Conservation (phyloP, 2,329 filamentous ascomycete species). For the Sporothrix brunneoviolacea region DNA sequence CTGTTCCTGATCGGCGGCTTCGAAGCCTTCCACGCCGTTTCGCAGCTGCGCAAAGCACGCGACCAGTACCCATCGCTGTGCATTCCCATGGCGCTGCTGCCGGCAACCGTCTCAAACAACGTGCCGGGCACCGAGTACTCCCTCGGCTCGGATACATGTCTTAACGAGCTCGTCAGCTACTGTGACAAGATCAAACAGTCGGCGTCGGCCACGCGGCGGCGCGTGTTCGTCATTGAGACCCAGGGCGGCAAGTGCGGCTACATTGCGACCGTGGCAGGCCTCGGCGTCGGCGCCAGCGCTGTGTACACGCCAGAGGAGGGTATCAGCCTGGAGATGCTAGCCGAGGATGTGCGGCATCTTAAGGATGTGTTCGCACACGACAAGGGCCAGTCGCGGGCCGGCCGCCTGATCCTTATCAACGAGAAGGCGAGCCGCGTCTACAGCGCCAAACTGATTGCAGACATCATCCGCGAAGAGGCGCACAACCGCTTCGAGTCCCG, state of each 20-base stretch:
- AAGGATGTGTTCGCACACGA: conserved; percentile 80
- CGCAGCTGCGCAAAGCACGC: conserved; percentile 76
- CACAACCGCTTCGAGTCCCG: conserved; percentile 87
- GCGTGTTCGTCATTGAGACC: conserved; percentile 96
- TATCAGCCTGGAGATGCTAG: conserved; percentile 87
- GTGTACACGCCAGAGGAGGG: conserved; percentile 98
- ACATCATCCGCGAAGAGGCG: conserved; percentile 92
- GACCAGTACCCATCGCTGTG: conserved; percentile 75
- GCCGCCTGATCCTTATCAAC: conserved; percentile 93
- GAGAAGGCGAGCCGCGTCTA: conserved; percentile 89
- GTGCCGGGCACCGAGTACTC: conserved; percentile 97
- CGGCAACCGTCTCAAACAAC: conserved; percentile 98
- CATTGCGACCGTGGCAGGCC: conserved; percentile 80
- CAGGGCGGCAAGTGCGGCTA: conserved; percentile 94
- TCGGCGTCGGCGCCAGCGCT: conserved; percentile 84
- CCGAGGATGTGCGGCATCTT: conserved; percentile 81
- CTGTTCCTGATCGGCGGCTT: conserved; percentile 92
- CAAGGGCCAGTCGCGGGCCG: conserved; percentile 79
- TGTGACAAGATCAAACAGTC: conserved; percentile 98
- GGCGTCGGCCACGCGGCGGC: conserved; percentile 82
- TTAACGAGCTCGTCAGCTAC: conserved; percentile 91
- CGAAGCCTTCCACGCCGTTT: conserved; percentile 89
- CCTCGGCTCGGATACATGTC: conserved; percentile 88
- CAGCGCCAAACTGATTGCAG: conserved; percentile 84
- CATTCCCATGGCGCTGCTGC: conserved; percentile 85